phyloP scores from a whole-genome alignment of 2,329 filamentous ascomycete species.

The Phyllosticta capitalensis region DNA sequence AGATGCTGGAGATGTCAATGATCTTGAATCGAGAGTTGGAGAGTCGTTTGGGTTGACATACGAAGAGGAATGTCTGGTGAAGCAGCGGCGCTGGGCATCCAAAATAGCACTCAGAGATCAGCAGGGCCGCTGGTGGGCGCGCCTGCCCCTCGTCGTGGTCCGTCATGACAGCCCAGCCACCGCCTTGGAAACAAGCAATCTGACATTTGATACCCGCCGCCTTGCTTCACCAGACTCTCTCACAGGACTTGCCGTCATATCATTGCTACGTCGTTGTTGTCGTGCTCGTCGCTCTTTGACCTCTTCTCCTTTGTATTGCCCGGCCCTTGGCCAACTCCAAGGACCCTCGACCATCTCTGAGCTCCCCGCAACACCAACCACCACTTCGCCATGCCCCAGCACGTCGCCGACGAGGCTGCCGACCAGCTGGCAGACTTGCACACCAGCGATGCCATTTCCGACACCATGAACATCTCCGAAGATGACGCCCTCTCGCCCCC shows the following conservation, averaged over 20 bases:
- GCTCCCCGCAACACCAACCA: neutral
- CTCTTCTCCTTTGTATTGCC: neutral
- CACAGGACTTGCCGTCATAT: neutral
- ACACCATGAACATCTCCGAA: constrained; percentile 28
- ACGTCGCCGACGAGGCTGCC: constrained; percentile 8
- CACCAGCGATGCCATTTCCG: constrained; percentile 29
- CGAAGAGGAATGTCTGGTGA: too few species aligned
- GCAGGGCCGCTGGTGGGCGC: neutral
- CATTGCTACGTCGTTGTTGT: neutral
- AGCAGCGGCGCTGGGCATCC: neutral
- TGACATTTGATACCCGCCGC: neutral
- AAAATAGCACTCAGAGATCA: neutral
- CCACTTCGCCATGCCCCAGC: constrained; percentile 2
- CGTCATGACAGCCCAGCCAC: neutral
- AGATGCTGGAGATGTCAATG: too few species aligned
- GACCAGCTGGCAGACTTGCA: constrained; percentile 9
- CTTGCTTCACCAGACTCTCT: neutral
- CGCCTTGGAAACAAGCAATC: neutral
- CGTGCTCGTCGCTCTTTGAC: neutral
- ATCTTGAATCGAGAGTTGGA: too few species aligned
- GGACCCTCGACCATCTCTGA: neutral
- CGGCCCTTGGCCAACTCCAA: neutral
- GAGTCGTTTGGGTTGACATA: too few species aligned
- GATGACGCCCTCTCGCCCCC: constrained; percentile 31
- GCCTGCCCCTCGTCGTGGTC: neutral